phyloP scores from a whole-genome alignment of 768 basidiomycete genomes.

The Collybiopsis confluens region DNA sequence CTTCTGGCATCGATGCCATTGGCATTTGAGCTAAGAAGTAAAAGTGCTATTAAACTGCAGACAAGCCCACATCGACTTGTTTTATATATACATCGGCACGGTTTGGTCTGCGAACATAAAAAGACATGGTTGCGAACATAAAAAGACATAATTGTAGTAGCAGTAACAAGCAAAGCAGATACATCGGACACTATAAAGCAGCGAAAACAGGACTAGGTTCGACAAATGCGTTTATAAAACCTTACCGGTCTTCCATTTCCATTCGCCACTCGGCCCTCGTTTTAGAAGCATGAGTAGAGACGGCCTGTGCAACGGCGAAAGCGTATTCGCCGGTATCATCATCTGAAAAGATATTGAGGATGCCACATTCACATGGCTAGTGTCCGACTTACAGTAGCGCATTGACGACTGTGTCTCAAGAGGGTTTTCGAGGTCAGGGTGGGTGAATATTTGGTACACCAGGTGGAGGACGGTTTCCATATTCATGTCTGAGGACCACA shows the following conservation, averaged over 20 bases:
- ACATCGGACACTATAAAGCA: too few species aligned
- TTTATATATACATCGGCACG: too few species aligned
- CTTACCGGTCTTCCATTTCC: slow-evolving; percentile 17
- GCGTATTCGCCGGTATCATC: slow-evolving; percentile 27
- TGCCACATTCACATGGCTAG: background rate
- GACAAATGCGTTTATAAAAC: too few species aligned
- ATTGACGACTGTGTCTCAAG: slow-evolving; percentile 25
- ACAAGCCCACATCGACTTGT: too few species aligned
- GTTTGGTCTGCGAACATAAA: too few species aligned
- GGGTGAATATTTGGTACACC: slow-evolving; percentile 20
- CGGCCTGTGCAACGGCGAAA: slow-evolving; percentile 22
- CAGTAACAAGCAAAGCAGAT: too few species aligned
- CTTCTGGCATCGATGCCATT: too few species aligned
- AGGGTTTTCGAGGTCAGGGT: slow-evolving; percentile 26
- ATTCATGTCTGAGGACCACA: slow-evolving; percentile 26
- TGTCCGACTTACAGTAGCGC: slow-evolving; percentile 21
- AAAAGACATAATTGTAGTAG: too few species aligned
- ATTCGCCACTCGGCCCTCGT: slow-evolving; percentile 18
- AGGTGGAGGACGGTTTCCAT: slow-evolving; percentile 21
- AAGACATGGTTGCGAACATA: too few species aligned
- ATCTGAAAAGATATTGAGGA: slow-evolving; percentile 12
- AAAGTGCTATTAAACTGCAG: too few species aligned
- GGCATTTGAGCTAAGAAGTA: too few species aligned
- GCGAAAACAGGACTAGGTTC: too few species aligned
- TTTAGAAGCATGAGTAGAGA: slow-evolving; percentile 19